phyloP scores from a whole-genome alignment of 164 flowering plant species.

The Vitis cinerea region DNA sequence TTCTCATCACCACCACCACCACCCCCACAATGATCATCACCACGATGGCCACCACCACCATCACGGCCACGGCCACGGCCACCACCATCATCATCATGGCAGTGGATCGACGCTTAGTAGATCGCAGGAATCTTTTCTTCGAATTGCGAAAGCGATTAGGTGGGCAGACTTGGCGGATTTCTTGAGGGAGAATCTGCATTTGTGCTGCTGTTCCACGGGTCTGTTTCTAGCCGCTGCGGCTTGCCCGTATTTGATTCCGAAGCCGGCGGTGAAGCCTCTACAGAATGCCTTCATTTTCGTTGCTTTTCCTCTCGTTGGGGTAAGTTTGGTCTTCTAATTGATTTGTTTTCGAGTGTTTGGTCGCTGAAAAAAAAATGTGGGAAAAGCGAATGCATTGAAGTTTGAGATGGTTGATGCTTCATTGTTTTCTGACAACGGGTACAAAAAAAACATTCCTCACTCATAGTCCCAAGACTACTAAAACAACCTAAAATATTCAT shows the following conservation, averaged over 20 bases:
- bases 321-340: conserved; percentile 16
- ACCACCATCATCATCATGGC: conserved; percentile 28
- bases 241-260: conserved; percentile 73
- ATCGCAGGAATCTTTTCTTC: conserved; percentile 50
- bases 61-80: conserved; percentile 25
- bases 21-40: conserved; percentile 24
- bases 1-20: conserved; percentile 20
- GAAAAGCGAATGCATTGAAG: no score
- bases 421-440: no score
- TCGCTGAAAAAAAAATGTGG: no score
- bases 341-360: no score
- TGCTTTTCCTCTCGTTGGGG: conserved; percentile 95
- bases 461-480: no score
- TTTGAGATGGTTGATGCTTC: no score
- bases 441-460: no score
- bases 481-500: no score
- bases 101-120: conserved; percentile 31
- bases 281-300: conserved; percentile 56
- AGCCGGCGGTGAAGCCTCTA: conserved; percentile 45
- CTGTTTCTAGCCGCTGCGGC: conserved; percentile 69
- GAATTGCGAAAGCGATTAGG: conserved; percentile 55
- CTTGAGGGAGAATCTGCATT: conserved; percentile 77
- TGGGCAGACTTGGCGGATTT: conserved; percentile 74
- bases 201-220: conserved; percentile 74
- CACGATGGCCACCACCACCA: conserved; percentile 23